Evolutionary conservation across 768 basidiomycete species (phyloP), one percentile per base, ranked within the genome.

Genomic region (Suillus occidentalis): DNA sequence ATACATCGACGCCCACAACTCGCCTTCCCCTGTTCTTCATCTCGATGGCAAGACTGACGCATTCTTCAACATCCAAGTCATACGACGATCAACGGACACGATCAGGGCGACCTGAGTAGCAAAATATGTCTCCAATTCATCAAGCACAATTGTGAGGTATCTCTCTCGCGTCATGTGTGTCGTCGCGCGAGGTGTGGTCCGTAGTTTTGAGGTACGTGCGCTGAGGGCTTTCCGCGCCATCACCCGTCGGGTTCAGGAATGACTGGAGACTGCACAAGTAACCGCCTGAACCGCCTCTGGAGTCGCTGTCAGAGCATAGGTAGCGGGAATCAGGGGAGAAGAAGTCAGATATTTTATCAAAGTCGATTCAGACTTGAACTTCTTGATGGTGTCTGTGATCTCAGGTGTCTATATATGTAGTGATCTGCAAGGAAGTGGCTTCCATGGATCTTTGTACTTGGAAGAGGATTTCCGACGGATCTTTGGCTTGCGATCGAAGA

Each of bases 1-100:
- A 94, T 2, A 95, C 75, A 75, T 95, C 93, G 3, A 95, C 76
- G 6, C 91, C 93, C 1, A 93, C 88, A 4, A 95, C 79, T 9
- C 87, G 79, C 55, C 87, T 76, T 0, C 90, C 90, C 42, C 82
- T 81, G 3, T 72, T 59, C 64, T 80, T 87, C 63, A 95, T 71
- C 63, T 76, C 72, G 14, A 83, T 79, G 1, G 89, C 89, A 28
- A 89, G 74, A 9, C 78, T 76, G 1, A 94, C 72, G 65, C 86
- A 85, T 67, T 92, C 89, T 36, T 73, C 65, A 53, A 88, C 75
- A 6, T 82, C 84, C 0, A 73, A 0, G 73, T 75, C 91, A 94
- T 94, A 60, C 82, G 77, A 6, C 92, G 79, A 72, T 94, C 92
- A 22, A 94, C 67, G 62, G 90, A 91, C 28, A 94, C 84, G 53